phyloP scores from a whole-genome alignment of 139 green algal species.

The Chlamydomonas applanata region DNA sequence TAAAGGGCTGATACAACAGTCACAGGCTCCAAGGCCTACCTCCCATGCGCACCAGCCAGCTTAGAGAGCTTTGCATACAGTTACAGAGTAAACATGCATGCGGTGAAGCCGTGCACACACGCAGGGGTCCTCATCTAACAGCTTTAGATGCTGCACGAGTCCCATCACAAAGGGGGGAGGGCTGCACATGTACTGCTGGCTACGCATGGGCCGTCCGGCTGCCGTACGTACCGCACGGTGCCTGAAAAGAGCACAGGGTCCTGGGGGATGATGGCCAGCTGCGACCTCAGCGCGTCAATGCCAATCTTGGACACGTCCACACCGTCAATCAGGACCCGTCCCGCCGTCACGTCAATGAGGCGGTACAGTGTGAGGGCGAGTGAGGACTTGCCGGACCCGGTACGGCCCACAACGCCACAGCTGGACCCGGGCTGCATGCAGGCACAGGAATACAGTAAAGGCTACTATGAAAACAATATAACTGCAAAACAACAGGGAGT shows the following conservation, averaged over 20 bases:
- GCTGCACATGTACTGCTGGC: too few relatives aligned
- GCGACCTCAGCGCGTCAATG: slow-evolving; percentile 57
- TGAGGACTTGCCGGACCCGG: slow-evolving; percentile 70
- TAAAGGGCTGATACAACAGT: too few relatives aligned
- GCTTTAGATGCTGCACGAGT: too few relatives aligned
- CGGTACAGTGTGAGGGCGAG: slow-evolving; percentile 70
- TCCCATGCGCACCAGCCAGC: too few relatives aligned
- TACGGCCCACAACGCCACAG: slow-evolving; percentile 75
- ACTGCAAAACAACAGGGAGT: not conserved
- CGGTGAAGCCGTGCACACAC: too few relatives aligned
- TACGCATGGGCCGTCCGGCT: too few relatives aligned
- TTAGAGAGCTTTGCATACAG: too few relatives aligned
- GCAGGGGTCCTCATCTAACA: too few relatives aligned
- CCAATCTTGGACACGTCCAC: slow-evolving; percentile 69
- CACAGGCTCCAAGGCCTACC: too few relatives aligned
- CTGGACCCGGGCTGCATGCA: slow-evolving; percentile 44
- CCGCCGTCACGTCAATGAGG: slow-evolving; percentile 70
- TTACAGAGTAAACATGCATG: too few relatives aligned
- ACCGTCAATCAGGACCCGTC: slow-evolving; percentile 70
- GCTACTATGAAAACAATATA: not conserved
- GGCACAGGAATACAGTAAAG: not conserved
- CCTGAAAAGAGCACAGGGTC: slow-evolving; percentile 81
- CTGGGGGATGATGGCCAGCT: slow-evolving; percentile 73
- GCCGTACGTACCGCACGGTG: slow-evolving; percentile 73
- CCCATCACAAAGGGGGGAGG: too few relatives aligned